These are phyloP conservation scores for Helianthus annuus DNA, from an alignment of 129 eudicot genomes.

Conservation along the genomic window DNA sequence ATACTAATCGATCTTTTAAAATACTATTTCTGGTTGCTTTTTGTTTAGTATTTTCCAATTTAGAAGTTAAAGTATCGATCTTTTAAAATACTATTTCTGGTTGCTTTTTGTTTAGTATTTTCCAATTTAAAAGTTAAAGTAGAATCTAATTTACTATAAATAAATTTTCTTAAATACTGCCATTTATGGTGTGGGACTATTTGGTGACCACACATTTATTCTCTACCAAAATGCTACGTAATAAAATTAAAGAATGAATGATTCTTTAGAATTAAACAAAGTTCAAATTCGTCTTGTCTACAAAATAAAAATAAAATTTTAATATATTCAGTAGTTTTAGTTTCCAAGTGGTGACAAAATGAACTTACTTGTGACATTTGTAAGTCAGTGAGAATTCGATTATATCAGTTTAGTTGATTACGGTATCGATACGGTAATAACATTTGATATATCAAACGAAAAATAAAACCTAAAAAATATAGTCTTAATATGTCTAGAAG, in stretches of 20 bases:
- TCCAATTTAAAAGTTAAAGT: constrained; percentile 9
- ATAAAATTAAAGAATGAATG: constrained; percentile 1
- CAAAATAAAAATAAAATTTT: background rate
- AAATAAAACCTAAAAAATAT: no score
- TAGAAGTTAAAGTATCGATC: constrained; percentile 18
- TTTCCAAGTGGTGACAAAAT: no score
- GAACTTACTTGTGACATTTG: no score
- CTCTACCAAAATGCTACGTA: background rate
- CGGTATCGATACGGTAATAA: no score
- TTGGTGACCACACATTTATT: constrained; percentile 24
- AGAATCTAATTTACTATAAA: constrained; percentile 28
- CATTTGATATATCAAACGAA: no score
- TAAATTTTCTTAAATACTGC: constrained; percentile 27
- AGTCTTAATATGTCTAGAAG: no score
- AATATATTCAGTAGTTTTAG: background rate
- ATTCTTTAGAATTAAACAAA: constrained; percentile 4
- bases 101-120: background rate
- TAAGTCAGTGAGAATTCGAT: no score
- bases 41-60: background rate
- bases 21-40: background rate
- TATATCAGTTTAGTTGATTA: no score
- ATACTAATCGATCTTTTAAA: background rate
- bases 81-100: background rate
- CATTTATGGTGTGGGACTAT: constrained; percentile 26
- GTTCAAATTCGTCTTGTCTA: constrained; percentile 27